Conservation (phyloP, 768 basidiomycete species). For the Phlebiopsis gigantea region DNA sequence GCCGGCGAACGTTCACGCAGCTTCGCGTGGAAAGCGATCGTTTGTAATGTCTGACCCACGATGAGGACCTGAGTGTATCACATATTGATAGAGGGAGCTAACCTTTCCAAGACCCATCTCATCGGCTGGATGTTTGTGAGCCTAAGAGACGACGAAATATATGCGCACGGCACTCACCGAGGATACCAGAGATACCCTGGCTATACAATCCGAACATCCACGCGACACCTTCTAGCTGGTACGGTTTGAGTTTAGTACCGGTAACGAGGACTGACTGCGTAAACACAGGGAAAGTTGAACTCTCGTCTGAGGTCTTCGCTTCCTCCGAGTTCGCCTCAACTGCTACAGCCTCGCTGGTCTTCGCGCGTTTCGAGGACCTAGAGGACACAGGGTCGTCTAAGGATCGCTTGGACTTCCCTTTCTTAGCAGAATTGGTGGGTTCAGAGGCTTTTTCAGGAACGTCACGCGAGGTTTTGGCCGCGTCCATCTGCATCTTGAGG, state of each 20-base stretch:
- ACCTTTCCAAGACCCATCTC: conserved; percentile 95
- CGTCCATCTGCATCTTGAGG: conserved; percentile 72
- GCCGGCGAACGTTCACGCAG: conserved; percentile 68
- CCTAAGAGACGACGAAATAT: neutral
- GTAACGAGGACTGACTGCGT: conserved; percentile 77
- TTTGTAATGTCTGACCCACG: conserved; percentile 76
- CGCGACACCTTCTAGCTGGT: conserved; percentile 90
- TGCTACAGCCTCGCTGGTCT: neutral
- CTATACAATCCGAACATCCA: conserved; percentile 91
- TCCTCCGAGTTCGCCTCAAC: neutral
- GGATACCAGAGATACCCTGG: conserved; percentile 78
- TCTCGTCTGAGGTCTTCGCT: neutral
- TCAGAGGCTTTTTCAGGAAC: neutral
- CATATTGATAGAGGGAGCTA: conserved; percentile 9
- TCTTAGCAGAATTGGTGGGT: neutral
- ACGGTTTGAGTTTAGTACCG: conserved; percentile 80
- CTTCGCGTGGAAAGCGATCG: conserved; percentile 90
- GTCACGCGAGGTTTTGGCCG: conserved; percentile 35
- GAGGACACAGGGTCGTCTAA: conserved; percentile 15
- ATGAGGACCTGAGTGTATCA: neutral
- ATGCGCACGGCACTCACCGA: conserved; percentile 40
- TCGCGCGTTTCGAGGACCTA: conserved; percentile 21
- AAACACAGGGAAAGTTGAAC: conserved; percentile 32
- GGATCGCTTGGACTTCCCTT: conserved; percentile 10
- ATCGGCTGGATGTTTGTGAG: conserved; percentile 50